phyloP scores from a whole-genome alignment of 371 early-diverging fungal genomes.

The Mortierella sp. region DNA sequence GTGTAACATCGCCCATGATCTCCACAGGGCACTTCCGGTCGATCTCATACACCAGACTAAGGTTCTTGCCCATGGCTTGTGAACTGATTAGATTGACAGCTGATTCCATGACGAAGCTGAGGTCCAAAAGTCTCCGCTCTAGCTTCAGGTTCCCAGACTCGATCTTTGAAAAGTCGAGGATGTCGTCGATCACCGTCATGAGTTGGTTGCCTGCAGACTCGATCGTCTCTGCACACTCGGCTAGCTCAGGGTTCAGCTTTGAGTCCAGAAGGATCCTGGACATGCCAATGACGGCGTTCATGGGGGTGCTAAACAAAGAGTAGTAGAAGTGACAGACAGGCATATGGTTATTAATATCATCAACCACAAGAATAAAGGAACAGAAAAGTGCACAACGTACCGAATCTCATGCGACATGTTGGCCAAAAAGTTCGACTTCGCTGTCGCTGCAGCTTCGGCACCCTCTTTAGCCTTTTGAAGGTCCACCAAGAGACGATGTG shows the following conservation, averaged over 20 bases:
- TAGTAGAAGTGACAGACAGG: not conserved
- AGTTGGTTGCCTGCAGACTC: conserved; percentile 60
- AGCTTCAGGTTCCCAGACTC: conserved; percentile 66
- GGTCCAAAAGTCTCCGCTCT: conserved; percentile 57
- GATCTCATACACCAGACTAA: conserved; percentile 46
- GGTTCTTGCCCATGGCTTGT: conserved; percentile 45
- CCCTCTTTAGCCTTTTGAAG: conserved; percentile 63
- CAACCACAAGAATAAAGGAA: not conserved
- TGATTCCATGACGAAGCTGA: conserved; percentile 60
- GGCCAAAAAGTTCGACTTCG: conserved; percentile 63
- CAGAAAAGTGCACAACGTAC: conserved; percentile 7
- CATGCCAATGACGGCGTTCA: conserved; percentile 63
- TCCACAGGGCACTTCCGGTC: conserved; percentile 48
- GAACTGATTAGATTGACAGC: conserved; percentile 57
- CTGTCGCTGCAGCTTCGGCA: conserved; percentile 64
- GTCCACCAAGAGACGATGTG: conserved; percentile 52
- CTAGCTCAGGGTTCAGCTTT: conserved; percentile 55
- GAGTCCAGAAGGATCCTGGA: conserved; percentile 60
- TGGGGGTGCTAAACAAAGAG: conserved; percentile 50
- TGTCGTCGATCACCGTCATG: conserved; percentile 65
- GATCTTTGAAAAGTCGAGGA: conserved; percentile 67
- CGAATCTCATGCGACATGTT: conserved; percentile 62
- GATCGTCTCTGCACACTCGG: conserved; percentile 60
- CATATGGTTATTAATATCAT: not conserved
- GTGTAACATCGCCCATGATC: conserved; percentile 61